Evolutionary conservation across 305 asterid species (phyloP).

Genomic region (Plantago coronopus): DNA sequence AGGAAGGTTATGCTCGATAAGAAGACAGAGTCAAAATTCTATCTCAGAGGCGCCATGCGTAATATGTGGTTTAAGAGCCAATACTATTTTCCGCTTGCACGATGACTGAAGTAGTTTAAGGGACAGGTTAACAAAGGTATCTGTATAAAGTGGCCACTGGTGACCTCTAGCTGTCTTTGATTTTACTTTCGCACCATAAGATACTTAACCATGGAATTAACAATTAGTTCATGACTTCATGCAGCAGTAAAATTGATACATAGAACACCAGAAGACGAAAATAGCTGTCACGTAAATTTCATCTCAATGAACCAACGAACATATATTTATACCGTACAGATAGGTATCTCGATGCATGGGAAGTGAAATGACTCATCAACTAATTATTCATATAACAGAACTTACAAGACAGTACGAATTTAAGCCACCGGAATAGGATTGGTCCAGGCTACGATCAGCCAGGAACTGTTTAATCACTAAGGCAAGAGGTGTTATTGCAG

Average conservation of each 20-base stretch:
- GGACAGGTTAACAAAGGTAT: background rate
- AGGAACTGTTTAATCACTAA: constrained; percentile 92
- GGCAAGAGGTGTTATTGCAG: constrained; percentile 89
- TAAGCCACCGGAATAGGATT: constrained; percentile 96
- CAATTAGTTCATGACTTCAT: background rate
- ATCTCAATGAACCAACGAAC: background rate
- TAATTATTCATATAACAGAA: constrained; percentile 18
- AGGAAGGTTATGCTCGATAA: background rate
- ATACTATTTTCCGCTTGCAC: background rate
- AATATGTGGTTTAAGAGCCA: background rate
- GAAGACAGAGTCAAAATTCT: background rate
- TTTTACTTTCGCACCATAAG: background rate
- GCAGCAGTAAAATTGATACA: background rate
- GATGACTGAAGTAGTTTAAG: background rate
- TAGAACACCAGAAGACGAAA: background rate
- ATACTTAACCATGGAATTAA: background rate
- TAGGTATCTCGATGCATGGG: background rate
- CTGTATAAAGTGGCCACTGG: background rate
- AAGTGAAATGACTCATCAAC: background rate
- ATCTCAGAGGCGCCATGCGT: background rate
- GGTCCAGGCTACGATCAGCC: constrained; percentile 98
- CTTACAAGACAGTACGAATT: constrained; percentile 95
- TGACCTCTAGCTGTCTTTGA: background rate
- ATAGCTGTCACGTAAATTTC: background rate
- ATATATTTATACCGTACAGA: background rate